Evolutionary conservation across 2,329 filamentous ascomycete species (phyloP).

Genomic region (Juglanconis juglandina): DNA sequence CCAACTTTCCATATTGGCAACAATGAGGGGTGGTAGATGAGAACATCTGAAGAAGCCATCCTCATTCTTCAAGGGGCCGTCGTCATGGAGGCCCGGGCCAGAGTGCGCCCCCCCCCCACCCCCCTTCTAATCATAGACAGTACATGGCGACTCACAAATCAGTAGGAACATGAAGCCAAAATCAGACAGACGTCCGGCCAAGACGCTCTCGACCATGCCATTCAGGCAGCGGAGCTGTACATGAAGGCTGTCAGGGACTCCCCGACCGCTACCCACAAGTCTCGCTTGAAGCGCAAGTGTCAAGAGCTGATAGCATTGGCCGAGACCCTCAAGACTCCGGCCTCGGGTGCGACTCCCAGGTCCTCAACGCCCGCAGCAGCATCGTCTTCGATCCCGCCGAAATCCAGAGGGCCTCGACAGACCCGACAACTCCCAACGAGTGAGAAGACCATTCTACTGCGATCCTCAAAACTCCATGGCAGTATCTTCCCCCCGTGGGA

Average conservation of each 20-base stretch:
- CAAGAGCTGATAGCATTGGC: conserved; percentile 67
- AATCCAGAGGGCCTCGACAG: conserved; percentile 36
- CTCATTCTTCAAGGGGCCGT: neutral
- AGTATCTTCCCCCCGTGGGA: conserved; percentile 84
- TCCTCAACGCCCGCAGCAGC: neutral
- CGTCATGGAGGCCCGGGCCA: conserved; percentile 18
- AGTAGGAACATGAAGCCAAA: conserved; percentile 51
- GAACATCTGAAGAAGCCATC: neutral
- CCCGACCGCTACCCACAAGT: conserved; percentile 58
- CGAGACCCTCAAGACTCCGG: conserved; percentile 65
- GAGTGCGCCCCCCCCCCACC: neutral
- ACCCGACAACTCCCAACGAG: conserved; percentile 60
- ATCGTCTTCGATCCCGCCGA: conserved; percentile 17
- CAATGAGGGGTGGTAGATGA: neutral
- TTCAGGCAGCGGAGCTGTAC: conserved; percentile 75
- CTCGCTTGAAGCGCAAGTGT: conserved; percentile 65
- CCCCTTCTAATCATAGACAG: neutral
- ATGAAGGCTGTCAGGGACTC: conserved; percentile 70
- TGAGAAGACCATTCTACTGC: conserved; percentile 74
- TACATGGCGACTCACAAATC: neutral
- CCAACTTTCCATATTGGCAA: neutral
- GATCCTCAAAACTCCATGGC: conserved; percentile 76
- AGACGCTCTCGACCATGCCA: conserved; percentile 70
- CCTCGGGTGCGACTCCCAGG: conserved; percentile 20
- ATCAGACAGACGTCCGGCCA: conserved; percentile 49